These are phyloP conservation scores for Cystofilobasidium capitatum DNA, from an alignment of 768 basidiomycete genomes.

Conservation along the genomic window DNA sequence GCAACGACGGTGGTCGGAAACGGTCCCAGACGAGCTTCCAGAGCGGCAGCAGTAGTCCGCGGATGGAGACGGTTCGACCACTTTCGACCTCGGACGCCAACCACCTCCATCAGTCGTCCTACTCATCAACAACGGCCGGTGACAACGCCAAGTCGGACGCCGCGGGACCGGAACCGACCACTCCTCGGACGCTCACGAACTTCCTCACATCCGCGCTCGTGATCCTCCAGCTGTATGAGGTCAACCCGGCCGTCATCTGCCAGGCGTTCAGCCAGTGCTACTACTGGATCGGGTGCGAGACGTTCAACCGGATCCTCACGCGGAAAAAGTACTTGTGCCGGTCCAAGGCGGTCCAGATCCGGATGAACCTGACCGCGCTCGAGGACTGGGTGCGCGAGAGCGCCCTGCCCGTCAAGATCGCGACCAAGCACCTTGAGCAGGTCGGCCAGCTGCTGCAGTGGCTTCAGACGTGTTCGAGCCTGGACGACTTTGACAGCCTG, in stretches of 20 bases:
- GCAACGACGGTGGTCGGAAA: not conserved
- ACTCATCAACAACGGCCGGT: not conserved
- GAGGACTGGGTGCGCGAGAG: slow-evolving; percentile 83
- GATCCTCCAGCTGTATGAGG: slow-evolving; percentile 69
- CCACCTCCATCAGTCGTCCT: not conserved
- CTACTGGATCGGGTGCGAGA: slow-evolving; percentile 88
- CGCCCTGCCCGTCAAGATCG: slow-evolving; percentile 67
- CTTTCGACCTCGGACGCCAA: not conserved
- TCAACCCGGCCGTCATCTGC: slow-evolving; percentile 73
- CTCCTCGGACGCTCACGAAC: slow-evolving; percentile 54
- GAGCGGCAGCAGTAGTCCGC: not conserved
- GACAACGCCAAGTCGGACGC: not conserved
- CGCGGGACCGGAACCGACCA: slow-evolving; percentile 7
- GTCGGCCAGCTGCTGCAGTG: slow-evolving; percentile 52
- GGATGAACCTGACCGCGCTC: slow-evolving; percentile 69
- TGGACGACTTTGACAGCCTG: slow-evolving; percentile 75
- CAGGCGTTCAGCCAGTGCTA: slow-evolving; percentile 97
- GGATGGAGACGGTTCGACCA: not conserved
- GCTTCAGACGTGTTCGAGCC: slow-evolving; percentile 69
- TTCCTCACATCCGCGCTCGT: slow-evolving; percentile 79
- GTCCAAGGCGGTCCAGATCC: slow-evolving; percentile 75
- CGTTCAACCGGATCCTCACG: slow-evolving; percentile 74
- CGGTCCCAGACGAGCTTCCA: slow-evolving; percentile 7
- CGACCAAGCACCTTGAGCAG: slow-evolving; percentile 63
- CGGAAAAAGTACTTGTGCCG: slow-evolving; percentile 92